Base-by-base conservation (phyloP, 768 basidiomycete genomes). In the Lactarius vividus region DNA sequence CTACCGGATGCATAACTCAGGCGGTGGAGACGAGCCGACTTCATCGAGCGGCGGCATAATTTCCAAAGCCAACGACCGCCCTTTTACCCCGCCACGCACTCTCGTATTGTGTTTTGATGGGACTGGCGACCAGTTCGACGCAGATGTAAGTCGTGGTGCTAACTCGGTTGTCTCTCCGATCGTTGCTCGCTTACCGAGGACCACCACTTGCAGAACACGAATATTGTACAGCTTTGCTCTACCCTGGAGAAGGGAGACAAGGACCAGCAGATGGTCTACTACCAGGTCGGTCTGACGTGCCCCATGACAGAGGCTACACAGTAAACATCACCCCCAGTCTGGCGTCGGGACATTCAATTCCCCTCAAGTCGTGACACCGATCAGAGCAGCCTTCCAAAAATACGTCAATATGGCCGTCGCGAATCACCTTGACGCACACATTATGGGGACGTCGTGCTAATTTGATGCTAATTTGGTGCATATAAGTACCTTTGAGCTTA, bases 101-200 rank as follows among this genome's bases (percentile, higher is more conserved):
- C 69, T 89, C 1, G 81, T 91, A 1, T 79, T 91, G 3, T 91
- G 89, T 72, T 91, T 91, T 69, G 90, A 91, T 70, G 87, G 74
- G 16, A 74, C 75, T 64, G 85, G 86, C 4, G 85, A 88, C 73
- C 85, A 88, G 71, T 91, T 90, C 70, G 85, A 87, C 69, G 73
- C 80, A 35, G 86, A 88, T 68, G 88, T 87, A 63, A 29, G 83
- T 73, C 0, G 42, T 15, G 49, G 15, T 54, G 55, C 23, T 35
- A 16, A n/a, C 4, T 31, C 44, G 9, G 49, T 11, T 26, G 42
- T 55, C 39, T 29, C 13, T 57, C 8, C 33, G 7, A 13, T 20
- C 28, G 15, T n/a, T n/a, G n/a, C 31, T 31, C 20, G 4, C 40
- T 29, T 39, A 64, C 8, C 13, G 40, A 31, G 28, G 29, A 15